These are phyloP conservation scores for Scytalidium sp. DNA, from an alignment of 2,329 filamentous ascomycete genomes.

Conservation along the genomic window DNA sequence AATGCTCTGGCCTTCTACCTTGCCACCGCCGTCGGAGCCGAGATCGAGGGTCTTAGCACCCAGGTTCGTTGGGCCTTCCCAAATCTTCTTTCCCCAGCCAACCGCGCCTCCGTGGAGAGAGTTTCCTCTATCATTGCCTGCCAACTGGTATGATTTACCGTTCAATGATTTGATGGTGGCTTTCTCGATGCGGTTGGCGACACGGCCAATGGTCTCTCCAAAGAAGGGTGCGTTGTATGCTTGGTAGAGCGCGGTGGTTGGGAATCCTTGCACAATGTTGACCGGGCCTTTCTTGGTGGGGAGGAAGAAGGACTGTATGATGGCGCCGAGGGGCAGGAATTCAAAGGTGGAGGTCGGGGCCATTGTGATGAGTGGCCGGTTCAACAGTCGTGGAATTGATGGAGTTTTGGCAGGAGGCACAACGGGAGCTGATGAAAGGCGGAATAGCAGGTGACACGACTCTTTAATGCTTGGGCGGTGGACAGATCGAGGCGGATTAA, in stretches of 20 bases:
- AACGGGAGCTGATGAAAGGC: neutral
- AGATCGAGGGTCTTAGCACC: conserved; percentile 44
- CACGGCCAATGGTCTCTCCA: conserved; percentile 86
- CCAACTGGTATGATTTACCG: conserved; percentile 64
- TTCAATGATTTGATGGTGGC: conserved; percentile 73
- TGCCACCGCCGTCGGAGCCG: conserved; percentile 55
- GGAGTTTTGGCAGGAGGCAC: no score
- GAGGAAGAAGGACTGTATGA: conserved; percentile 78
- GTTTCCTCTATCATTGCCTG: conserved; percentile 75
- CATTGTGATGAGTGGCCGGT: neutral
- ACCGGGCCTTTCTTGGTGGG: conserved; percentile 46
- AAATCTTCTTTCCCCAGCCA: conserved; percentile 81
- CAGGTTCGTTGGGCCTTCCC: conserved; percentile 66
- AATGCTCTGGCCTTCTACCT: conserved; percentile 62
- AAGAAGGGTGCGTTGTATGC: conserved; percentile 77
- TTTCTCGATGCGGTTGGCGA: conserved; percentile 75
- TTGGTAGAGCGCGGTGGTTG: conserved; percentile 70
- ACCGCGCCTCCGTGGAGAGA: conserved; percentile 67
- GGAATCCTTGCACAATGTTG: conserved; percentile 89
- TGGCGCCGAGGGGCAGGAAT: conserved; percentile 74
- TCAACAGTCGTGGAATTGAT: no score
- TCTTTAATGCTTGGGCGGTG: neutral
- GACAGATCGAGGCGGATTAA: neutral
- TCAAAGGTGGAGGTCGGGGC: conserved; percentile 38
- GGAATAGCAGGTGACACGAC: neutral